A percentile compares a stretch with the other conserved stretches of the same genome.
Conservation (phyloP, 1,284 basidiomycete genomes). For the Puccinia hordei region DNA sequence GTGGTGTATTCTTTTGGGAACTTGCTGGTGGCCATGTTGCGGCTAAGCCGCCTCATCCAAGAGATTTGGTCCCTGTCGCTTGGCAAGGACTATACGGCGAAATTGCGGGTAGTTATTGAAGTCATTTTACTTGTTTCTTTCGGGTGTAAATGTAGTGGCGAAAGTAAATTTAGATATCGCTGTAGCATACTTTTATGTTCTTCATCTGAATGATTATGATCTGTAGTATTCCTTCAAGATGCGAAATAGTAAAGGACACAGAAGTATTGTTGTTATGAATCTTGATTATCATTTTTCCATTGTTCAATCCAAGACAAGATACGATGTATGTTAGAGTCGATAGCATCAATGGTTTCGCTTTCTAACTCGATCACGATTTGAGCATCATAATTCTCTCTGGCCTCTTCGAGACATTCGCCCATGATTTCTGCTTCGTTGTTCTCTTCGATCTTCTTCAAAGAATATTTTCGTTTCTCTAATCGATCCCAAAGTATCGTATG, state of each 20-base stretch:
- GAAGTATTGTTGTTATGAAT: too few species aligned
- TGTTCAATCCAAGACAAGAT: constrained; percentile 80
- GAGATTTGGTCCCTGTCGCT: constrained; percentile 40
- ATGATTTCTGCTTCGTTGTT: constrained; percentile 99
- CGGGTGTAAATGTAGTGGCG: background rate
- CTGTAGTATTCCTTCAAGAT: too few species aligned
- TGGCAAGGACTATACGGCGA: constrained; percentile 37
- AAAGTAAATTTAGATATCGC: too few species aligned
- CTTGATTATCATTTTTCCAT: constrained; percentile 61
- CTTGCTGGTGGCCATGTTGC: constrained; percentile 49
- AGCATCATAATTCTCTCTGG: constrained; percentile 76
- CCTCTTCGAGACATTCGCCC: constrained; percentile 87
- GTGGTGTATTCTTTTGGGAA: constrained; percentile 49
- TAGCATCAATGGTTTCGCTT: constrained; percentile 76
- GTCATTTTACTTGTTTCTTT: background rate
- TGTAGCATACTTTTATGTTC: too few species aligned
- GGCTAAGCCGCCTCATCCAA: constrained; percentile 35
- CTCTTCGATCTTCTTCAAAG: constrained; percentile 91
- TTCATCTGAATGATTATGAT: too few species aligned
- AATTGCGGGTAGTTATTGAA: constrained; percentile 33
- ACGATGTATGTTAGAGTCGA: constrained; percentile 81
- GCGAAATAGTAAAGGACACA: too few species aligned
- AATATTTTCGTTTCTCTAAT: constrained; percentile 84
- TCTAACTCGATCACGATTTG: constrained; percentile 84
- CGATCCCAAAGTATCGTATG: constrained; percentile 89